Percentiles rank a stretch among this genome's conserved stretches.
Conservation (phyloP, 2,329 filamentous ascomycete species). For the Colletotrichum sojae region DNA sequence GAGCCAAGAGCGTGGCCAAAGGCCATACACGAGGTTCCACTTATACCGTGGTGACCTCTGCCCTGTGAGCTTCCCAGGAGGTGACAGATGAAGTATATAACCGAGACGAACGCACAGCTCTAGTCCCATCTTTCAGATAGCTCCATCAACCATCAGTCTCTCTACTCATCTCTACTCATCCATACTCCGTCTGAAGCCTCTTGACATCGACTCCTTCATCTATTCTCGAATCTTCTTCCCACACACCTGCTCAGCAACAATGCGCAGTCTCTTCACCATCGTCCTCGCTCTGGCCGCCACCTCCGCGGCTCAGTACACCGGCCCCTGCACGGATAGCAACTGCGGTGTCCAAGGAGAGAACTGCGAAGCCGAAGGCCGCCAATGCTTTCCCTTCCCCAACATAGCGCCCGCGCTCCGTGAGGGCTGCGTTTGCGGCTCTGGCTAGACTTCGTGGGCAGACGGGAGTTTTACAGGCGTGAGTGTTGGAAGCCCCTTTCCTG, state of each 20-base stretch:
- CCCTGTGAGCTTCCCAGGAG: background rate
- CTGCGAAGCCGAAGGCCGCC: constrained; percentile 33
- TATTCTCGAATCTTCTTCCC: background rate
- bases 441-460: background rate
- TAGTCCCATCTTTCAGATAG: background rate
- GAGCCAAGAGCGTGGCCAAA: background rate
- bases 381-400: constrained; percentile 39
- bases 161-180: constrained; percentile 8
- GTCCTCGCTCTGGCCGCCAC: constrained; percentile 23
- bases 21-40: constrained; percentile 11
- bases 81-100: constrained; percentile 26
- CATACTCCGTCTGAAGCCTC: background rate
- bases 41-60: background rate
- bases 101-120: constrained; percentile 21
- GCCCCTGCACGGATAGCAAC: constrained; percentile 31
- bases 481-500: background rate
- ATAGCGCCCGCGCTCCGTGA: constrained; percentile 31
- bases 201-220: background rate
- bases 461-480: background rate
- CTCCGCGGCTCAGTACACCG: constrained; percentile 25
- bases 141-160: constrained; percentile 3
- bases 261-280: constrained; percentile 25
- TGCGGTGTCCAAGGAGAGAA: constrained; percentile 30
- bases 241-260: constrained; percentile 4
- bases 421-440: constrained; percentile 38